Evolutionary conservation across 306 rosid species (phyloP), one percentile per base, ranked within the genome.

Genomic region (Vigna angularis): DNA sequence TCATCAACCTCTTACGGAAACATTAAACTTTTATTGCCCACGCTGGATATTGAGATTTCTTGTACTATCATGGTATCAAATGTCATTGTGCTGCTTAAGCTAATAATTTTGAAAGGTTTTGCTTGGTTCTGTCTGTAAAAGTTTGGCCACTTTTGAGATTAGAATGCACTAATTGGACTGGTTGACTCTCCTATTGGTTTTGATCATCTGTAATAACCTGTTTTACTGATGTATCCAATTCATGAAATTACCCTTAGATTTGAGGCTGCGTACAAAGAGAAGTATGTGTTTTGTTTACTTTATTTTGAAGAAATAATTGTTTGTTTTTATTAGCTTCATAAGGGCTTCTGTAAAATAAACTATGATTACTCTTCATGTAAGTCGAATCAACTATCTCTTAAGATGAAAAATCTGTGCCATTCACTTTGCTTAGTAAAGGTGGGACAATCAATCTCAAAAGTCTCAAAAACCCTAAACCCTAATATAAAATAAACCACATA

Each of bases 31-130:
- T 9, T 20, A 18, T 15, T 55, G 17, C 63, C 18, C 34, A 32
- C 66, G 15, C 30, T 36, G 74, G 66, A 20, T 49, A 63, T 49
- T 63, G 63, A 48, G 51, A 50, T 59, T 64, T 50, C 65, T 40
- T 63, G 14, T 13, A 36, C 4, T 9, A 36, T 50, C 13, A 51
- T 20, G 42, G 73, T 20, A 51, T 22, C 53, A 22, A 50, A 73
- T 65, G 52, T 42, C 4, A 47, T 2, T 26, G 15, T 4, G 14
- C 45, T 44, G 70, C 30, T 28, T 30, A 58, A 12, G 3, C 20
- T 28, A 22, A 28, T 47, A 30, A 40, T 28, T 47, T 28, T 26
- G 28, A 26, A 26, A 26, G 28, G 28, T 26, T 26, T 26, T 26
- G 3, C 3, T 26, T 26, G 3, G 28, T 26, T 26, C 28, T 26